Conservation (phyloP, 1,139 yeast species). For the Sugiyamaella pinicola region DNA sequence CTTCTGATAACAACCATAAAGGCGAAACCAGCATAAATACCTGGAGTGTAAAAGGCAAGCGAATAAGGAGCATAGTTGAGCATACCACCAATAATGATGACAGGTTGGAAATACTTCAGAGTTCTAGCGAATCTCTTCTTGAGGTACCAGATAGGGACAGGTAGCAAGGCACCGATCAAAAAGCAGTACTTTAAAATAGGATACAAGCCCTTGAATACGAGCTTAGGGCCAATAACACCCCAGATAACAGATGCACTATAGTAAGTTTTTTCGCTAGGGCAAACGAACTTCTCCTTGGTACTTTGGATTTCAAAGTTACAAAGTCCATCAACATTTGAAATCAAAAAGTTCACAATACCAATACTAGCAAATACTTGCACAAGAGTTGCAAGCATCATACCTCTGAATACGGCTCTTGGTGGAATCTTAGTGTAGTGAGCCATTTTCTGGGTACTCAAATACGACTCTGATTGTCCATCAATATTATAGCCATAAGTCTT, state of each 20-base stretch:
- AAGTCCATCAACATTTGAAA: constrained; percentile 50
- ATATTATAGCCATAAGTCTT: constrained; percentile 62
- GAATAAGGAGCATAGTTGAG: constrained; percentile 52
- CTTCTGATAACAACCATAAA: constrained; percentile 58
- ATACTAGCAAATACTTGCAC: constrained; percentile 48
- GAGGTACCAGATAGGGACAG: constrained; percentile 46
- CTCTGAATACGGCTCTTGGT: constrained; percentile 61
- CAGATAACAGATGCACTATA: constrained; percentile 58
- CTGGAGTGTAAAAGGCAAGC: constrained; percentile 53
- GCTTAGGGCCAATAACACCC: constrained; percentile 68
- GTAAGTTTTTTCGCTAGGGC: constrained; percentile 49
- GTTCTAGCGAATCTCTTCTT: constrained; percentile 15
- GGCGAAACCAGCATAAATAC: constrained; percentile 52
- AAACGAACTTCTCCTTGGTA: constrained; percentile 37
- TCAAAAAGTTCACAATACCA: constrained; percentile 58
- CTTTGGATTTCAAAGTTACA: constrained; percentile 49
- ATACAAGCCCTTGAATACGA: constrained; percentile 52
- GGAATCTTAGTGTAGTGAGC: constrained; percentile 64
- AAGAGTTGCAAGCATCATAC: constrained; percentile 52
- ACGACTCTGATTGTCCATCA: constrained; percentile 62
- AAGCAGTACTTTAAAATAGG: constrained; percentile 51
- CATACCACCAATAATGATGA: constrained; percentile 55
- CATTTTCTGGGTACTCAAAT: constrained; percentile 57
- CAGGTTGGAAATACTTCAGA: constrained; percentile 46
- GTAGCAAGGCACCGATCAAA: constrained; percentile 50